Evolutionary conservation across 495 filamentous ascomycete species (phyloP), one percentile per base, ranked within the genome.

Genomic region (Aspergillus sclerotiicarbonarius): DNA sequence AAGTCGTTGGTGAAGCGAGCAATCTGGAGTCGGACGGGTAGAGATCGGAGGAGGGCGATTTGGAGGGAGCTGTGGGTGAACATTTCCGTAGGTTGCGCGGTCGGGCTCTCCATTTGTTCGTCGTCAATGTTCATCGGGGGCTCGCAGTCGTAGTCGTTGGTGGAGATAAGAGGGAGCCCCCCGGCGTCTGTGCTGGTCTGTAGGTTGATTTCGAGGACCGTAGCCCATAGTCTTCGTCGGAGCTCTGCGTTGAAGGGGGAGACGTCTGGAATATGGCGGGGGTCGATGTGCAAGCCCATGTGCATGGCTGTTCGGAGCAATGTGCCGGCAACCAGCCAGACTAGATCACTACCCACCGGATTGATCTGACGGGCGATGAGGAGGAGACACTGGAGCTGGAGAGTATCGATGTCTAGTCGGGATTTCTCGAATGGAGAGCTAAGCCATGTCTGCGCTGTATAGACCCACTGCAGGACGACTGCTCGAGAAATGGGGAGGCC

Each of bases 221-320:
- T 81, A 1, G 72, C 75, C 84, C 84, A 87, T 13, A 85, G 56
- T 8, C 83, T 68, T 32, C 81, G 72, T 15, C 82, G 74, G 16
- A 82, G 43, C 56, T 86, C 82, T 13, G 69, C 69, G 32, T 80
- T 70, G 19, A 82, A 65, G 0, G 71, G 16, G 0, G 79, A 65
- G 53, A 82, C 72, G 6, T 51, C 44, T 6, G 74, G 71, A 16
- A 82, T 73, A 58, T 78, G 62, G 21, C 65, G 71, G 0, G 82
- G 80, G 55, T 85, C 82, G 6, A 78, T 77, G 63, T 87, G 78
- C 2, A 84, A 57, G 0, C 80, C 80, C 54, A 83, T 79, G 20
- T 75, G 66, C 64, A 83, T 79, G 18, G 78, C 79, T 32, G 59
- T 71, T 16, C 74, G 71, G 3, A 82, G 49, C 7, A 85, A 62